Evolutionary conservation across 352 stramenopile species (phyloP).

Genomic region (Phytophthora uliginosa): DNA sequence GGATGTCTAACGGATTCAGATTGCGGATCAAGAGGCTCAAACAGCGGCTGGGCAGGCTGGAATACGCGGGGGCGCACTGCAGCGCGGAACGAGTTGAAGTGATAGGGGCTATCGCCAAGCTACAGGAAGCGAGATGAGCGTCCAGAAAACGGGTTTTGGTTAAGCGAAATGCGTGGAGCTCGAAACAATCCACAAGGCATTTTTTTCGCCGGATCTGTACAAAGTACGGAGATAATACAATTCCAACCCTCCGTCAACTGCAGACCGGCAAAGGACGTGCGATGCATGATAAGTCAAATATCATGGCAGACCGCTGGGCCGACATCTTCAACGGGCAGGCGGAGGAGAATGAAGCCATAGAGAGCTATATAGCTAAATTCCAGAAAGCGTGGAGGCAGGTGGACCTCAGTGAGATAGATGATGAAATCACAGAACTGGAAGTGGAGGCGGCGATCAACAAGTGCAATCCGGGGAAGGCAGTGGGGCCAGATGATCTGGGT

Average conservation of each 20-base stretch:
- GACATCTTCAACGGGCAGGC: background rate
- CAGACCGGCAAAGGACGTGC: too few relatives aligned
- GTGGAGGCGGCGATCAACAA: background rate
- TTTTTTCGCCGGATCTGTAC: constrained; percentile 9
- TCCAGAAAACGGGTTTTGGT: background rate
- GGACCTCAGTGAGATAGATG: background rate
- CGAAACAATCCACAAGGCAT: background rate
- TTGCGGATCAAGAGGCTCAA: too few relatives aligned
- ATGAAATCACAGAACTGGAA: background rate
- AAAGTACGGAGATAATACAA: constrained; percentile 3
- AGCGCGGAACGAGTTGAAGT: background rate
- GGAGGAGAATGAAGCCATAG: background rate
- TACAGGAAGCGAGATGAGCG: background rate
- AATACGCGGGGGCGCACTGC: too few relatives aligned
- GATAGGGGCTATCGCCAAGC: background rate
- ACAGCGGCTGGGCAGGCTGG: too few relatives aligned
- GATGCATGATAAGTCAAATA: constrained; percentile 9
- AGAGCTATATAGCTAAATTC: background rate
- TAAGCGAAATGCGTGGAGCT: constrained; percentile 1
- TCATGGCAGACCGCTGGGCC: background rate
- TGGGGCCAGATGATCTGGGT: background rate
- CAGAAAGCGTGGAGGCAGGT: background rate
- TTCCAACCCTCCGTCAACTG: background rate
- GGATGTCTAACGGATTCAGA: too few relatives aligned
- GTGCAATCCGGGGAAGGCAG: background rate